Conservation (phyloP, 805 yeast species). For the Kodamaea hsintzibuensis region DNA sequence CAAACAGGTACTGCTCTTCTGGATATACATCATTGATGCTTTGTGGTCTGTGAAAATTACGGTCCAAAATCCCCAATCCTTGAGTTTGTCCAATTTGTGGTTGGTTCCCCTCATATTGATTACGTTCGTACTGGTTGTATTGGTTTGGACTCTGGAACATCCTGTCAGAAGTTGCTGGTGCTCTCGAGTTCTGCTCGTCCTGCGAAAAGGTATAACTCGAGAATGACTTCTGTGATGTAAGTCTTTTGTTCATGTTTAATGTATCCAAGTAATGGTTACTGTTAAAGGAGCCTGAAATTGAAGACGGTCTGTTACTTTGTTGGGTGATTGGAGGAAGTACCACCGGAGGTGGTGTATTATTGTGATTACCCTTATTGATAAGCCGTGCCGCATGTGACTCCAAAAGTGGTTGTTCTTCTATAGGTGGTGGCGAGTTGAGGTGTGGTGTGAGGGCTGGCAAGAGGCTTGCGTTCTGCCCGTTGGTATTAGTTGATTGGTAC, state of each 20-base stretch:
- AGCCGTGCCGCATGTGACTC: neutral
- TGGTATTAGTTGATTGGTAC: neutral
- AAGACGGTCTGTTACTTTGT: constrained; percentile 2
- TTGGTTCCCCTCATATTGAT: neutral
- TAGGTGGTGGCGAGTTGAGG: neutral
- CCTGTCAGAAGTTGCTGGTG: neutral
- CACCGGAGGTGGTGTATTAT: constrained; percentile 19
- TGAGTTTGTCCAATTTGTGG: constrained; percentile 3
- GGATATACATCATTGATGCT: constrained; percentile 26
- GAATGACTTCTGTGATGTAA: constrained; percentile 13
- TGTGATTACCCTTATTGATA: constrained; percentile 9
- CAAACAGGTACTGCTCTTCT: constrained; percentile 28
- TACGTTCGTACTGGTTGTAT: neutral
- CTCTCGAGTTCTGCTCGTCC: constrained; percentile 10
- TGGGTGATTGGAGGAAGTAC: neutral
- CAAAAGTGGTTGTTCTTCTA: neutral
- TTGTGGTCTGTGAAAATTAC: constrained; percentile 10
- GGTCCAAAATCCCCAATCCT: constrained; percentile 16
- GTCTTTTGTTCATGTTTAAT: constrained; percentile 12
- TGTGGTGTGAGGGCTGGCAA: neutral
- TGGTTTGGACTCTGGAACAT: constrained; percentile 5
- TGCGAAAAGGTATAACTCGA: constrained; percentile 15
- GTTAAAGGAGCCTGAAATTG: constrained; percentile 23
- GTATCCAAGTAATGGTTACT: constrained; percentile 27
- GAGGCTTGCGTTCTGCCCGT: neutral